Base-by-base conservation (phyloP, 495 filamentous ascomycete species). In the Sporormia fimetaria region DNA sequence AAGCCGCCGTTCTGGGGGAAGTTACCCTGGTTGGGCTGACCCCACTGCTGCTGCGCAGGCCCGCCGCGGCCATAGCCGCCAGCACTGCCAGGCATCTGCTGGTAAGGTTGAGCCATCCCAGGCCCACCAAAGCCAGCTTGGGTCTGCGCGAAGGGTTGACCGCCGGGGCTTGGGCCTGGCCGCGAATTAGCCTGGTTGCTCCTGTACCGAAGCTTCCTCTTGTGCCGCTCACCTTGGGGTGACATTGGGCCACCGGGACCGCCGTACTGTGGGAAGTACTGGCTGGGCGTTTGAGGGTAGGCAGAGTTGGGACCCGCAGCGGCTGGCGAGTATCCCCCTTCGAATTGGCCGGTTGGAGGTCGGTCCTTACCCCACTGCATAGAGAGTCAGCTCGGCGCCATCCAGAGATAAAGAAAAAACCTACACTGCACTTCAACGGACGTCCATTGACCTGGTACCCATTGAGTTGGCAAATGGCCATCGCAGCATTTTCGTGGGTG, bases 391-490 rank as follows among this genome's bases (percentile, higher is more conserved):
- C 69, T 51, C 67, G 60, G 37, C 43, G 4, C 21, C 33, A 31
- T 30, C 18, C 37, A 29, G 29, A 25, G 12, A 4, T 12, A 26
- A 42, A 32, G 35, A 43, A 29, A 18, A 33, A 29, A 36, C 85
- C 61, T 76, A 95, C 88, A 62, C 88, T 95, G 73, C 90, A 99
- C 71, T 99, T 99, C 54, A 99, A 61, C 35, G 90, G 92, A 54
- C 90, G 82, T 20, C 90, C 90, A 55, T 99, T 94, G 52, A 99
- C 90, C 56, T 94, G 90, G 62, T 94, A 95, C 6, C 87, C 86
- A 54, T 82, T 95, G 42, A 99, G 66, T 54, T 95, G 88, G 62
- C 90, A 99, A 56, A 99, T 99, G 12, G 90, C 85, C 83, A 90
- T 94, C 11, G 90, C 87, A 6, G 90, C 90, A 63, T 96, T 94